phyloP scores from a whole-genome alignment of 495 filamentous ascomycete genomes.

The Talaromyces trachyspermus region DNA sequence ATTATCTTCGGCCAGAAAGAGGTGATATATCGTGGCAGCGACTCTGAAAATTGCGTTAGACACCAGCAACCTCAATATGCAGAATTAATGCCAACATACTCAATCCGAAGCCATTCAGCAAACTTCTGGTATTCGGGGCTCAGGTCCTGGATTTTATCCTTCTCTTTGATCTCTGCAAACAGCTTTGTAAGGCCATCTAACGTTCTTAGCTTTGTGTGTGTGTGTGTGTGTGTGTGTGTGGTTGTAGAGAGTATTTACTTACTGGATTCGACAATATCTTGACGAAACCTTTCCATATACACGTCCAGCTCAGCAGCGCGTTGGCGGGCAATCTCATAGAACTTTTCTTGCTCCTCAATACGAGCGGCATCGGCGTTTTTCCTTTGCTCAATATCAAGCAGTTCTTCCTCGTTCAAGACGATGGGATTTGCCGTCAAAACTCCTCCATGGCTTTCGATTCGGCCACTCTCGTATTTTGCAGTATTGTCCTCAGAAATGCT shows the following conservation, averaged over 20 bases:
- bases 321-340: conserved; percentile 90
- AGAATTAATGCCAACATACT: conserved; percentile 35
- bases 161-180: conserved; percentile 84
- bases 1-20: conserved; percentile 97
- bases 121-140: conserved; percentile 96
- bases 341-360: conserved; percentile 83
- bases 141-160: conserved; percentile 76
- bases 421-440: conserved; percentile 69
- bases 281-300: conserved; percentile 86
- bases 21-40: conserved; percentile 91
- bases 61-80: not conserved
- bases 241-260: too few species aligned
- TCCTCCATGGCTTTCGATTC: conserved; percentile 71
- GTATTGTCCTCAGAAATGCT: conserved; percentile 75
- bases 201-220: conserved; percentile 16
- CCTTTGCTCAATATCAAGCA: conserved; percentile 66
- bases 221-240: too few species aligned
- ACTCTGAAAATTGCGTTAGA: conserved; percentile 39
- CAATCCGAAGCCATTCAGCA: conserved; percentile 95
- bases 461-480: conserved; percentile 79
- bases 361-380: conserved; percentile 82
- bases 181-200: conserved; percentile 84
- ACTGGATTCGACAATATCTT: conserved; percentile 73
- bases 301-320: conserved; percentile 89
- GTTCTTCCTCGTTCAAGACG: conserved; percentile 70